Conservation (phyloP, 208 protist genomes). For the Trypanosomatidae sp. region DNA sequence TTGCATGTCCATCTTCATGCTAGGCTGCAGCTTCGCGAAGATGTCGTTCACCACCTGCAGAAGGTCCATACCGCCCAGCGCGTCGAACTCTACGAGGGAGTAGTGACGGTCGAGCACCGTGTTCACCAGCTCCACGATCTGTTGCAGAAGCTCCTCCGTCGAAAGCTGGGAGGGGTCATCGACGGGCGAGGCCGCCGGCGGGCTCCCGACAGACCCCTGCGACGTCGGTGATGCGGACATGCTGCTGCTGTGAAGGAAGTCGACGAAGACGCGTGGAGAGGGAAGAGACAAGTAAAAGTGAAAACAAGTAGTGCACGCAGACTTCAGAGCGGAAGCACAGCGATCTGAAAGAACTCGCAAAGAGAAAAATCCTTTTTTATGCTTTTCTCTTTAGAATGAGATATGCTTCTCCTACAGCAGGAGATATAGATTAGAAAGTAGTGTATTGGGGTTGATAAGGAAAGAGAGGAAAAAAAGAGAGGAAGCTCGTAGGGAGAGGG, state of each 20-base stretch:
- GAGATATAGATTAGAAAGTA: too few relatives aligned
- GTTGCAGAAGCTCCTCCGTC: conserved; percentile 68
- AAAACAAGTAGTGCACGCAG: too few relatives aligned
- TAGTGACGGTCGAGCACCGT: conserved; percentile 63
- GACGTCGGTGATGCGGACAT: conserved; percentile 4
- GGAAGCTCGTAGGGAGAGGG: too few relatives aligned
- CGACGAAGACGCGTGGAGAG: background rate
- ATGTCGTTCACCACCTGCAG: conserved; percentile 89
- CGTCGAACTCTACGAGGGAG: conserved; percentile 90
- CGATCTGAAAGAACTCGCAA: too few relatives aligned
- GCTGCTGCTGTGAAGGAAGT: background rate
- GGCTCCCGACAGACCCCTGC: conserved; percentile 2
- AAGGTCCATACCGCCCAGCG: conserved; percentile 49
- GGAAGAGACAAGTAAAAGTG: too few relatives aligned
- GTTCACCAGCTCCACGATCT: conserved; percentile 85
- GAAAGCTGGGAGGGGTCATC: conserved; percentile 39
- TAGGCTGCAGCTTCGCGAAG: conserved; percentile 71
- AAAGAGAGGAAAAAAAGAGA: too few relatives aligned
- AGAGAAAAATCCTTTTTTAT: too few relatives aligned
- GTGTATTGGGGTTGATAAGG: too few relatives aligned
- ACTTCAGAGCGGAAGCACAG: too few relatives aligned
- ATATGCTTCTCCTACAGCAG: too few relatives aligned
- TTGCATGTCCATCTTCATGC: conserved; percentile 66
- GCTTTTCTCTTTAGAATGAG: too few relatives aligned
- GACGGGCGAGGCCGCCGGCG: conserved; percentile 1